Base-by-base conservation (phyloP, 345 rosid genomes). In the Limnanthes douglasii region DNA sequence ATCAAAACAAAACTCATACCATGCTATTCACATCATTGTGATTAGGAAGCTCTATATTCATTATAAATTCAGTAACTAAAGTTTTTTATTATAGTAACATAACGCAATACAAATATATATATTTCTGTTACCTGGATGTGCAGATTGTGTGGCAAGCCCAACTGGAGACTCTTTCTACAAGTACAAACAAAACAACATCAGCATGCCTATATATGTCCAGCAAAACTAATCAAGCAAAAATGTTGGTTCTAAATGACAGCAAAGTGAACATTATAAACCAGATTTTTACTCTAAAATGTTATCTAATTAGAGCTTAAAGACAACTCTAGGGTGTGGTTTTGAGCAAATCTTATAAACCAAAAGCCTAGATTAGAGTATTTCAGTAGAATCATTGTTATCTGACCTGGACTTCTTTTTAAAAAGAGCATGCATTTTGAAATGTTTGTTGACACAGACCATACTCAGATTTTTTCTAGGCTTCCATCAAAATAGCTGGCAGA, bases 81-180 rank as follows among this genome's bases (percentile, higher is more conserved):
- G 1, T 2, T 14, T 3, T 10, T 3, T 4, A 5, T 23, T 26
- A 34, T 34, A 31, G 22, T 41, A 28, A 1, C 19, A 12, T 3
- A 4, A 53, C 33, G 8, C 19, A 4, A 33, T 6, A 11, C 16
- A 15, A 12, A 36, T 5, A 1, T 15, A 6, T 7, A 9, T 25
- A 0, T 2, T n/a, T 25, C 10, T 33, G 37, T 37, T 56, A 84
- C 95, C 95, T 53, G 95, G 95, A 63, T 84, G 95, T 25, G 95
- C 93, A 43, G 93, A 84, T 41, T 79, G 59, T 15, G 95, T 84
- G 17, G 93, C 62, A 15, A 56, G 21, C 15, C 93, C 88, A 2
- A 64, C 11, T 0, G 93, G 95, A 12, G 93, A 66, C 40, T 84
- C 93, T 57, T 84, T 78, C 95, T 79, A 71, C 68, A 64, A 4